Conservation (phyloP, 1,284 basidiomycete genomes). For the Mycena sp. region DNA sequence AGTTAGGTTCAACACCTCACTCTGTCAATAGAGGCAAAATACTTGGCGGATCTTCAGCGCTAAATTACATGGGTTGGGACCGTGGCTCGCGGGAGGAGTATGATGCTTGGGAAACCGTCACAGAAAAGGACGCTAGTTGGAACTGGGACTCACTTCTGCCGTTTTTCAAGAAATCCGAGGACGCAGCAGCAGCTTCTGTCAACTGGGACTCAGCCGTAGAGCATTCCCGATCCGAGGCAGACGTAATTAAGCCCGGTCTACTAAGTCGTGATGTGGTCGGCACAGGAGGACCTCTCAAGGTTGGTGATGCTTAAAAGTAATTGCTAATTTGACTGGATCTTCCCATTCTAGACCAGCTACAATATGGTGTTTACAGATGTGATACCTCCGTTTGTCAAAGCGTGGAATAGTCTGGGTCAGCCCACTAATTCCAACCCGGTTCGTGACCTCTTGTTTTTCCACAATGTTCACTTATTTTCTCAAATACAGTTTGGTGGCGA, state of each 20-base stretch:
- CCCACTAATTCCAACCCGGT: constrained; percentile 14
- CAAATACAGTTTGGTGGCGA: constrained; percentile 1
- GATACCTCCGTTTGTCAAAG: constrained; percentile 1
- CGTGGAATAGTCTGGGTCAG: constrained; percentile 9
- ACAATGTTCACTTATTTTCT: not conserved
- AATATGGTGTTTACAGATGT: not conserved
- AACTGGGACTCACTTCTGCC: constrained; percentile 15
- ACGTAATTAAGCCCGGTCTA: not conserved
- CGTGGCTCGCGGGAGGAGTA: constrained; percentile 18
- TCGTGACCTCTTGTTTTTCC: not conserved
- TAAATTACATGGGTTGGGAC: constrained; percentile 17
- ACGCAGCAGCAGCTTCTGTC: not conserved
- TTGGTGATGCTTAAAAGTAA: not conserved
- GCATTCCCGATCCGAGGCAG: not conserved
- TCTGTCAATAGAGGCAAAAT: constrained; percentile 3
- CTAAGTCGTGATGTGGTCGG: not conserved
- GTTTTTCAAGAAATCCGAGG: constrained; percentile 6
- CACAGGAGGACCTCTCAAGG: constrained; percentile 9
- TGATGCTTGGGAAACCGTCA: constrained; percentile 6
- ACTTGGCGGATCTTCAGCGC: constrained; percentile 8
- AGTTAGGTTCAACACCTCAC: not conserved
- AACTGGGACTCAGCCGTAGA: not conserved
- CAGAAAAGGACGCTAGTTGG: not conserved
- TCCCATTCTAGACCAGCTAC: not conserved
- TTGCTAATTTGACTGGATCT: too few relatives aligned